Conservation (phyloP, 2,329 filamentous ascomycete species). For the Fusarium ambrosium region DNA sequence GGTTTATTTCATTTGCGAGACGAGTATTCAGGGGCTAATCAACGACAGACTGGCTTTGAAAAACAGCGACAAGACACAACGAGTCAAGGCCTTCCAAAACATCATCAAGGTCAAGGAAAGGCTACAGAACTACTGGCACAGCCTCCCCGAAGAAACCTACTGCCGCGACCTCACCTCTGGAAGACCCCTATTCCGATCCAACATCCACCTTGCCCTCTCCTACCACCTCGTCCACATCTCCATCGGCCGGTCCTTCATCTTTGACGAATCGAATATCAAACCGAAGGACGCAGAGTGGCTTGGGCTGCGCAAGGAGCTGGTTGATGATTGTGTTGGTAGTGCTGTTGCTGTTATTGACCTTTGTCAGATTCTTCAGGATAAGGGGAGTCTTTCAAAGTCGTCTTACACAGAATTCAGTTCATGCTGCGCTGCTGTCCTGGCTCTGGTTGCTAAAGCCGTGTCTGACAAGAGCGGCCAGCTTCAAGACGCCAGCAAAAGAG, state of each 20-base stretch:
- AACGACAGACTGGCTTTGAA: slow-evolving; percentile 18
- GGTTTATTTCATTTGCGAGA: background rate
- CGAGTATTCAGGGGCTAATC: background rate
- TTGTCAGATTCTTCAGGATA: slow-evolving; percentile 26
- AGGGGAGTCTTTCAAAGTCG: slow-evolving; percentile 33
- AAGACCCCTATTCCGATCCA: slow-evolving; percentile 39
- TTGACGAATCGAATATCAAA: slow-evolving; percentile 14
- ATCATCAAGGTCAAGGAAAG: slow-evolving; percentile 21
- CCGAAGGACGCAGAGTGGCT: slow-evolving; percentile 14
- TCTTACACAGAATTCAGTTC: slow-evolving; percentile 41
- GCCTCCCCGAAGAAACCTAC: slow-evolving; percentile 30
- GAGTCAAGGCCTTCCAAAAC: slow-evolving; percentile 6
- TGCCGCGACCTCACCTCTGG: slow-evolving; percentile 37
- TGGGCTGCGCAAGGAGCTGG: slow-evolving; percentile 14
- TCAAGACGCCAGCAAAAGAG: slow-evolving; percentile 17
- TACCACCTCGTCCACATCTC: slow-evolving; percentile 37
- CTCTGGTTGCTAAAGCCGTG: slow-evolving; percentile 25
- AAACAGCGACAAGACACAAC: slow-evolving; percentile 13
- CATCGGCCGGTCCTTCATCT: slow-evolving; percentile 38
- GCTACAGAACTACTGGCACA: slow-evolving; percentile 27
- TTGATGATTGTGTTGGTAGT: slow-evolving; percentile 29
- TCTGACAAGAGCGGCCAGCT: slow-evolving; percentile 8
- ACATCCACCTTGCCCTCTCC: slow-evolving; percentile 38
- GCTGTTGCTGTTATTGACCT: slow-evolving; percentile 29
- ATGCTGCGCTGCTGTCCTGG: slow-evolving; percentile 36